Conservation (phyloP, 805 yeast species). For the Cyberlindnera suaveolens region DNA sequence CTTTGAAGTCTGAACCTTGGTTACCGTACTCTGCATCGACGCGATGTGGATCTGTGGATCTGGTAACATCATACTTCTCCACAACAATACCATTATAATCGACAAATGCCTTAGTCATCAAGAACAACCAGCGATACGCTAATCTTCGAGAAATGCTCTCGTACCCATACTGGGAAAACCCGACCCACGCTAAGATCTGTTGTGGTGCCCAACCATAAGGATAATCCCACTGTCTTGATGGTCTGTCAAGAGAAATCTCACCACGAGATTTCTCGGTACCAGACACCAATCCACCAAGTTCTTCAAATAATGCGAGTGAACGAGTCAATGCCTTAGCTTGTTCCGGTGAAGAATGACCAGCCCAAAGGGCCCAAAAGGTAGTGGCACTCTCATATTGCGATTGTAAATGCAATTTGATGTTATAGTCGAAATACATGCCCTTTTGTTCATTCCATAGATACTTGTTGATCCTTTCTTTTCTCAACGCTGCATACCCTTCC, state of each 20-base stretch:
- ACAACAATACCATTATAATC: conserved; percentile 93
- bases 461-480: conserved; percentile 53
- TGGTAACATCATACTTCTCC: conserved; percentile 88
- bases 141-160: conserved; percentile 58
- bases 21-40: conserved; percentile 97
- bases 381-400: conserved; percentile 80
- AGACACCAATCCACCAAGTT: conserved; percentile 81
- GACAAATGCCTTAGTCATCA: conserved; percentile 86
- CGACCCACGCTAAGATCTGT: conserved; percentile 91
- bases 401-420: conserved; percentile 49
- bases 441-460: conserved; percentile 81
- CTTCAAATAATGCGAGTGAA: conserved; percentile 68
- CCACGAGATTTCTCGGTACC: conserved; percentile 78
- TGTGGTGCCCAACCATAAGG: conserved; percentile 99
- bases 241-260: conserved; percentile 57
- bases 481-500: conserved; percentile 46
- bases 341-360: conserved; percentile 56
- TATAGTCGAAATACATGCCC: conserved; percentile 80
- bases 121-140: conserved; percentile 80
- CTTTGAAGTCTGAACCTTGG: conserved; percentile 88
- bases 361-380: conserved; percentile 89
- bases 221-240: conserved; percentile 96
- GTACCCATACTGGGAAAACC: conserved; percentile 68
- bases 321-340: conserved; percentile 65
- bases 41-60: conserved; percentile 76